Evolutionary conservation across 306 rosid species (phyloP).

Genomic region (Quercus robur): DNA sequence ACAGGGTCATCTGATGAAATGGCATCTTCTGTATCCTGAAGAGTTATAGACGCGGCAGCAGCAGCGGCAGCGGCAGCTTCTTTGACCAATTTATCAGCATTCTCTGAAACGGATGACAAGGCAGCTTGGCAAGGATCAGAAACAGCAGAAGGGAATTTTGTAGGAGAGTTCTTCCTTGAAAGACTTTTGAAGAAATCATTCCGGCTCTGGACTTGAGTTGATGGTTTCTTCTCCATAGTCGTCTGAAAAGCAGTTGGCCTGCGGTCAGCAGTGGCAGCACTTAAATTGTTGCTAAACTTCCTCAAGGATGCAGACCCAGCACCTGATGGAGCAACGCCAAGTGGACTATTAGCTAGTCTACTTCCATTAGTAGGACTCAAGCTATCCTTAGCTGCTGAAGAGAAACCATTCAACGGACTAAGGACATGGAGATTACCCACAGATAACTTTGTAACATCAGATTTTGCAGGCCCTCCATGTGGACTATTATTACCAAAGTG

Average conservation of each 20-base stretch:
- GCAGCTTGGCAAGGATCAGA: background rate
- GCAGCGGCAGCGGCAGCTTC: background rate
- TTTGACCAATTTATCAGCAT: constrained; percentile 11
- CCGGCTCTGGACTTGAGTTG: constrained; percentile 34
- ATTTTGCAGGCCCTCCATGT: constrained; percentile 12
- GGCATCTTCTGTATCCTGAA: background rate
- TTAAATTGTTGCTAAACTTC: constrained; percentile 17
- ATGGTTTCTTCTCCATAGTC: constrained; percentile 26
- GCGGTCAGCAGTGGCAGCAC: background rate
- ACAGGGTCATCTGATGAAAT: background rate
- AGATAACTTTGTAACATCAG: constrained; percentile 11
- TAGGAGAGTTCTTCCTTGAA: constrained; percentile 25
- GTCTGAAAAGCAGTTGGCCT: constrained; percentile 9
- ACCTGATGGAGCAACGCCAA: constrained; percentile 10
- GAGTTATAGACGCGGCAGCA: background rate
- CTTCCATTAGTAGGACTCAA: constrained; percentile 22
- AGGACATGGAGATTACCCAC: constrained; percentile 9
- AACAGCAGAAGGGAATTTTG: background rate
- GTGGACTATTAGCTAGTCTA: constrained; percentile 12
- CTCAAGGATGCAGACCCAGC: constrained; percentile 11
- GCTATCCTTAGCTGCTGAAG: constrained; percentile 21
- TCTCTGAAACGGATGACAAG: background rate
- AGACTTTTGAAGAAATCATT: constrained; percentile 34
- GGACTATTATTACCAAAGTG: constrained; percentile 9
- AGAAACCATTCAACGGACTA: constrained; percentile 19